Evolutionary conservation across 1,284 basidiomycete species (phyloP).

Genomic region (Ganoderma lingzhi): DNA sequence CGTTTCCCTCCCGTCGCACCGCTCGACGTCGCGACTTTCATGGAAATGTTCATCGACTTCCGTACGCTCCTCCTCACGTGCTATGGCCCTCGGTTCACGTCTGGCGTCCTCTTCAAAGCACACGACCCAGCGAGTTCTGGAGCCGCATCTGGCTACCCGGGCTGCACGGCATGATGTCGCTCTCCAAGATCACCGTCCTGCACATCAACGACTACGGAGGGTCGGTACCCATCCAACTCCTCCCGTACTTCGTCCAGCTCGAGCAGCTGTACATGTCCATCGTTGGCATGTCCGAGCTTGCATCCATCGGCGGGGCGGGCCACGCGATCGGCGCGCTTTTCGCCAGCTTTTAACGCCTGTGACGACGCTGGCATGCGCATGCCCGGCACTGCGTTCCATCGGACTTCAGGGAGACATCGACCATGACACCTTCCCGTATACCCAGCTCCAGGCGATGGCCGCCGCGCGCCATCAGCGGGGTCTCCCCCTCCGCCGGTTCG

Average conservation of each 20-base stretch:
- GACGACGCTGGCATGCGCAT: neutral
- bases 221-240: neutral
- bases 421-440: neutral
- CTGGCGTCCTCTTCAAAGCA: neutral
- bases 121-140: neutral
- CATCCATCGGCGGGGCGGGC: neutral
- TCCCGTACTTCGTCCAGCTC: neutral
- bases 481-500: neutral
- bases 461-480: neutral
- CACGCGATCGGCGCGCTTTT: neutral
- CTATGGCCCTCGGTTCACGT: neutral
- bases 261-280: neutral
- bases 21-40: neutral
- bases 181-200: neutral
- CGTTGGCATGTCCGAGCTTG: neutral
- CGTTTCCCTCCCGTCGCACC: neutral
- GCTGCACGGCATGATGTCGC: neutral
- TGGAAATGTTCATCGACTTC: neutral
- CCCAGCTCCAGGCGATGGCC: neutral
- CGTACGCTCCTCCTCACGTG: neutral
- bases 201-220: neutral
- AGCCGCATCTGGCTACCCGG: neutral
- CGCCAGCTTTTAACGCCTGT: neutral
- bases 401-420: neutral
- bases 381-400: neutral